Base-by-base conservation (phyloP, 129 eudicot species). In the carrot (Daucus carota) region DNA sequence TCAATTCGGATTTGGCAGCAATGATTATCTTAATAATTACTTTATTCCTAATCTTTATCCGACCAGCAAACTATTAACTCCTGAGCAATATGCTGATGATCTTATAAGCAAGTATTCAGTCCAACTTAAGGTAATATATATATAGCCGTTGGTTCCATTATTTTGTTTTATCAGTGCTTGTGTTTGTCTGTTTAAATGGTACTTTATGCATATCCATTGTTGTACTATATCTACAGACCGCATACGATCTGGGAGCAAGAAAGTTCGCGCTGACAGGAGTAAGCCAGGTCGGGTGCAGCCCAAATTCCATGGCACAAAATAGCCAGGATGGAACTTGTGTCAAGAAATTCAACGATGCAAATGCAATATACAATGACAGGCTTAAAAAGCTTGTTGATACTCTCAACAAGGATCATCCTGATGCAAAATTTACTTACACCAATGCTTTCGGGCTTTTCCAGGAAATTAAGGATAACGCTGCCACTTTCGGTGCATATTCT, bases 1-100 rank as follows among this genome's bases (percentile, higher is more conserved):
- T 31, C 11, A 8, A 16, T 13, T 33, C 29, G 70, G 70, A 63
- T 29, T 63, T 2, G 70, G 70, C 34, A 63, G 70, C 70, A 63
- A 63, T 6, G 74, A 41, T 6, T 71, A 71, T 18, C 31, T 36
- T 22, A 41, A 71, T 14, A 40, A 34, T 26, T 40, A 41, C 41
- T 24, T n/a, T 3, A 0, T 41, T 2, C 50, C 32, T 22, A 8
- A 28, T 8, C 24, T 71, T 29, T 63, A 63, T 63, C 70, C 38
- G 10, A 63, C 70, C 9, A 63, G 70, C 70, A 63, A 14, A 26
- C 22, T 13, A 28, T 16, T 63, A 12, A 63, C 22, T 3, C 70
- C 70, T 32, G 40, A 63, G 38, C 70, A 63, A 63, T 63, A 13
- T 63, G 70, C 70, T 29, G 70, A 63, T 29, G 70, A 63, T 3